Percentiles rank a stretch among this genome's conserved stretches.
Evolutionary conservation across 2,329 filamentous ascomycete species (phyloP).

Genomic region (Fusarium fracticaudum): DNA sequence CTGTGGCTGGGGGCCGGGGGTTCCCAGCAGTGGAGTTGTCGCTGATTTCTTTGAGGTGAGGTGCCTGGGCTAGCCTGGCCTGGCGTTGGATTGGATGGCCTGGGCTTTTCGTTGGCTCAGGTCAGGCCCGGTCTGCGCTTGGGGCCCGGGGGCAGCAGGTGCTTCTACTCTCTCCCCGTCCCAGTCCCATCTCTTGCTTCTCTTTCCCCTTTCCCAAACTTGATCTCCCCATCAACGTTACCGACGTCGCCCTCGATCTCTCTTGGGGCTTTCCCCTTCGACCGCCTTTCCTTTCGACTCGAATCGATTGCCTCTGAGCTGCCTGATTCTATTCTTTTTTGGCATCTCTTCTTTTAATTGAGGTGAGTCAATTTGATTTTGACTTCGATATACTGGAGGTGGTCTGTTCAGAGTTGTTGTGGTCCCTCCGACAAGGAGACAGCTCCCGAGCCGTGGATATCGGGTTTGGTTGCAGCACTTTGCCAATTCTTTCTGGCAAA

Average conservation of each 20-base stretch:
- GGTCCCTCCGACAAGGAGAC: conserved; percentile 16
- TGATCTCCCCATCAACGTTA: conserved; percentile 39
- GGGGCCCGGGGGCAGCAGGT: conserved; percentile 16
- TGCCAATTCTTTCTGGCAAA: conserved; percentile 1
- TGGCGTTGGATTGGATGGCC: conserved; percentile 4
- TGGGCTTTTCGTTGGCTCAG: conserved; percentile 4
- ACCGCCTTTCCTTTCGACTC: conserved; percentile 29
- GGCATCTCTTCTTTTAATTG: conserved; percentile 33
- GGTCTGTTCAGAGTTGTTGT: conserved; percentile 25
- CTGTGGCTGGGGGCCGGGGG: conserved; percentile 20
- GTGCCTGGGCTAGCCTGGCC: conserved; percentile 13
- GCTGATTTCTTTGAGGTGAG: conserved; percentile 19
- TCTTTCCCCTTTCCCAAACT: conserved; percentile 41
- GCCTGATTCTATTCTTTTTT: conserved; percentile 31
- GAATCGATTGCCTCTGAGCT: conserved; percentile 33
- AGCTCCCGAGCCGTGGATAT: conserved; percentile 21
- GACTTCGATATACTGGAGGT: conserved; percentile 1
- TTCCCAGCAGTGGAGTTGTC: conserved; percentile 29
- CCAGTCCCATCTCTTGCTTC: conserved; percentile 19
- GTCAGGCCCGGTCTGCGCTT: background rate
- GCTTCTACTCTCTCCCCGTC: conserved; percentile 21
- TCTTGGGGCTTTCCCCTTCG: conserved; percentile 32
- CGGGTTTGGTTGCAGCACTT: background rate
- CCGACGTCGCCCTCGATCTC: conserved; percentile 29
- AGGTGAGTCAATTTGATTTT: conserved; percentile 31